Conservation (phyloP, 2,329 filamentous ascomycete species). For the Dactylellina leptospora region DNA sequence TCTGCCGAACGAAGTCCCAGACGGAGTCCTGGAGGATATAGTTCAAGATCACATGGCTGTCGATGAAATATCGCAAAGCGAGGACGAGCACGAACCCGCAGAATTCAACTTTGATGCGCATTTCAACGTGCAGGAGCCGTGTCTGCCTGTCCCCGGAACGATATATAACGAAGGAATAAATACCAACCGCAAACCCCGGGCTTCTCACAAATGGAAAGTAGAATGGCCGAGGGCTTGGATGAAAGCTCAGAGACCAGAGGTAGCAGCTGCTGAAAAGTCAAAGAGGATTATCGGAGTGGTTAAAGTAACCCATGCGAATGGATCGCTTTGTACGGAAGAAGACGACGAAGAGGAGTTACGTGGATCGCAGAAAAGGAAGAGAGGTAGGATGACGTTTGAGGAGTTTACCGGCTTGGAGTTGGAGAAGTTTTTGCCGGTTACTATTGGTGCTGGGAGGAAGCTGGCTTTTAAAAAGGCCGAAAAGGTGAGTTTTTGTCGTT, state of each 20-base stretch:
- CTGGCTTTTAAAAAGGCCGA: constrained; percentile 25
- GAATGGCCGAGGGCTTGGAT: not conserved
- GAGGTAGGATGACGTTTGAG: constrained; percentile 28
- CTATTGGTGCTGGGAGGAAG: constrained; percentile 3
- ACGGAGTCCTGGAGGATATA: not conserved
- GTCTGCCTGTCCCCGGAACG: constrained; percentile 3
- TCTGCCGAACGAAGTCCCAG: too few species aligned
- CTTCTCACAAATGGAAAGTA: too few species aligned
- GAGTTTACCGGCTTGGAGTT: constrained; percentile 25
- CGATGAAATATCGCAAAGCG: not conserved
- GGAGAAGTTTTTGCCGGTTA: constrained; percentile 22
- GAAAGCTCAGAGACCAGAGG: not conserved
- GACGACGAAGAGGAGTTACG: constrained; percentile 18
- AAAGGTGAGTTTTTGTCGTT: constrained; percentile 16
- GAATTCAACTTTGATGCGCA: constrained; percentile 3
- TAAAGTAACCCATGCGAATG: constrained; percentile 6
- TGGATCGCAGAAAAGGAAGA: constrained; percentile 4
- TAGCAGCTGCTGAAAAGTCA: not conserved
- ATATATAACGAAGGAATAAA: too few species aligned
- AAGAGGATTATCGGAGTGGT: not conserved
- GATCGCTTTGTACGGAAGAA: not conserved
- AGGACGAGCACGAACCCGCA: not conserved
- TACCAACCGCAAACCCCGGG: too few species aligned
- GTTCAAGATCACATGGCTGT: too few species aligned
- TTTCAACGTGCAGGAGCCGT: constrained; percentile 2